Conservation (phyloP, 257 asterid species). For the Buddleja alternifolia region DNA sequence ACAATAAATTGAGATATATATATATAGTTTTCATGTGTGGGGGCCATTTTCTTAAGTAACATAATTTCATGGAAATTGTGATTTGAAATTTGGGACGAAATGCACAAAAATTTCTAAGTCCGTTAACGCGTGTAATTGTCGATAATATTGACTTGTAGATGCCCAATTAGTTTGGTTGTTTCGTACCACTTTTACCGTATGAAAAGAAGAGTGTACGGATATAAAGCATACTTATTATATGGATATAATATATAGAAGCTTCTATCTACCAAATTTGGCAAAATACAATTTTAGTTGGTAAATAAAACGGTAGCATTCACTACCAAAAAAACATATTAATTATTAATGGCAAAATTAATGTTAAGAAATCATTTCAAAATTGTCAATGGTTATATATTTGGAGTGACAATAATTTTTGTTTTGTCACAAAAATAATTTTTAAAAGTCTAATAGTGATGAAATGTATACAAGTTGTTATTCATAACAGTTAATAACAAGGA, state of each 20-base stretch:
- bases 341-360: too few species aligned
- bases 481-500: too few species aligned
- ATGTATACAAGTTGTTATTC: too few species aligned
- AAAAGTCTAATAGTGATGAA: too few species aligned
- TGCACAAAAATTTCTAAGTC: neutral
- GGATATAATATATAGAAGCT: constrained; percentile 12
- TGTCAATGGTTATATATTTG: too few species aligned
- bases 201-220: neutral
- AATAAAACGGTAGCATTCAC: too few species aligned
- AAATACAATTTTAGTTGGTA: too few species aligned
- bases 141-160: constrained; percentile 4
- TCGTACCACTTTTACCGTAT: neutral
- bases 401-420: too few species aligned
- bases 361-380: too few species aligned
- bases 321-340: too few species aligned
- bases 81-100: constrained; percentile 15
- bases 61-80: constrained; percentile 22
- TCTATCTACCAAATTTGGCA: neutral
- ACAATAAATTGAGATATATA: neutral
- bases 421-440: too few species aligned
- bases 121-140: constrained; percentile 25
- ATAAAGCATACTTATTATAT: neutral
- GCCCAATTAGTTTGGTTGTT: neutral
- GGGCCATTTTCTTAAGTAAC: neutral
- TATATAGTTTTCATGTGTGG: neutral